Conservation (phyloP, 495 filamentous ascomycete species). For the Trichoderma virens region DNA sequence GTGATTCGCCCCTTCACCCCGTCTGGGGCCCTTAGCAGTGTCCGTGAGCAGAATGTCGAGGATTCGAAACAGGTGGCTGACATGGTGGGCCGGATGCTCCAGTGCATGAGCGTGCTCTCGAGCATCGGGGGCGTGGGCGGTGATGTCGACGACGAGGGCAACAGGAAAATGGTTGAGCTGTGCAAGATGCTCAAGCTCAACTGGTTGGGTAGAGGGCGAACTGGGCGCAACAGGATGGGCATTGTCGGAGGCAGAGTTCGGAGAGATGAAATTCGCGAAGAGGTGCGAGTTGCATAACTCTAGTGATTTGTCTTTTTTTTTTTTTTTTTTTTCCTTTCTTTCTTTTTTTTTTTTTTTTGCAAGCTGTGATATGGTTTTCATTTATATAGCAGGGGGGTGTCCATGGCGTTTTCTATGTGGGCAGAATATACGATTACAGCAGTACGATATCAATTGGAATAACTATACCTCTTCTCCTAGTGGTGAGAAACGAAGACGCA, state of each 20-base stretch:
- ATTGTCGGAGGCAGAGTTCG: conserved; percentile 57
- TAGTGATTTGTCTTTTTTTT: neutral
- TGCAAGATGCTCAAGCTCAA: conserved; percentile 85
- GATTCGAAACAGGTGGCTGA: conserved; percentile 86
- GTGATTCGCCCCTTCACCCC: conserved; percentile 47
- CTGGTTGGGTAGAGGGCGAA: conserved; percentile 87
- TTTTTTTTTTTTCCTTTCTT: neutral
- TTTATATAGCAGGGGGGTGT: no score
- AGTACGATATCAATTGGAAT: no score
- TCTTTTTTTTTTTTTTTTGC: neutral
- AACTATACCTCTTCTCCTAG: no score
- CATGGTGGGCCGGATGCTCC: conserved; percentile 90
- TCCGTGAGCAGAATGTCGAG: conserved; percentile 43
- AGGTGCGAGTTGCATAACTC: conserved; percentile 4
- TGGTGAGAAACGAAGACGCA: no score
- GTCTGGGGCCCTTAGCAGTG: conserved; percentile 32
- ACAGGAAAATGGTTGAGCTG: conserved; percentile 74
- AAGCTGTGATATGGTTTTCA: no score
- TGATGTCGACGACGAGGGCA: conserved; percentile 56
- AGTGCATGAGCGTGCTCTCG: conserved; percentile 86
- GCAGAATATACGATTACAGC: no score
- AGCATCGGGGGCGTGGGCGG: conserved; percentile 48
- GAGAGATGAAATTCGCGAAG: conserved; percentile 21
- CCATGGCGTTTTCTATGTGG: no score
- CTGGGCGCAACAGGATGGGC: conserved; percentile 78